Base-by-base conservation (phyloP, 2,329 filamentous ascomycete genomes). In the Trichoderma pleuroti region DNA sequence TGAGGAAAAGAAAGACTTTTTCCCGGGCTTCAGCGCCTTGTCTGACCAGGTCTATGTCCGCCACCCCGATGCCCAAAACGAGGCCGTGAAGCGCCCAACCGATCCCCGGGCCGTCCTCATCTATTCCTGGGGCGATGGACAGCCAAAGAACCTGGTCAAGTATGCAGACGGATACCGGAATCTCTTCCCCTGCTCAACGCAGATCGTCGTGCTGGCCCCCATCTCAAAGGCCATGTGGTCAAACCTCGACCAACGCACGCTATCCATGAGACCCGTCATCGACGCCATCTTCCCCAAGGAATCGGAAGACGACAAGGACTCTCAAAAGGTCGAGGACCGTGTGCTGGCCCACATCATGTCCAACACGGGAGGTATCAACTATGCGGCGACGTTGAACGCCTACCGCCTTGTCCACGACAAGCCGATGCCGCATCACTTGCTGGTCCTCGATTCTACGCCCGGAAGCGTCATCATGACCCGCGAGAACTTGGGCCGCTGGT, bases 81-180 rank as follows among this genome's bases (percentile, higher is more conserved):
- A 76, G 24, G 73, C 74, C 8, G 46, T 74, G 5, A 66, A 73
- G 7, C 70, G 75, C 6, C 42, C 72, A 7, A 64, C 74, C 30
- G 78, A 84, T 62, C 85, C 85, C 4, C 80, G 82, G 21, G 83
- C 82, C 7, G 79, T 88, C 56, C 75, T 88, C 59, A 81, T 90
- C 71, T 89, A 84, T 76, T 83, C 86, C 74, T 89, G 86, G 87
- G 86, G 87, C 66, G 87, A 89, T 72, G 86, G 84, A 26, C 78
- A 80, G 14, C 84, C 86, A 2, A 86, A 85, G 72, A 83, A 89
- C 75, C 81, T 88, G 32, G 79, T 81, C 70, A 89, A 90, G 76
- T 90, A 88, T 74, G 80, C 84, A 16, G 81, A 84, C 14, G 85
- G 84, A 32, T 89, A 86, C 77, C 82, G 81, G 52, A 74, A 77